phyloP scores from a whole-genome alignment of 345 rosid genomes.

The Camelina sativa region DNA sequence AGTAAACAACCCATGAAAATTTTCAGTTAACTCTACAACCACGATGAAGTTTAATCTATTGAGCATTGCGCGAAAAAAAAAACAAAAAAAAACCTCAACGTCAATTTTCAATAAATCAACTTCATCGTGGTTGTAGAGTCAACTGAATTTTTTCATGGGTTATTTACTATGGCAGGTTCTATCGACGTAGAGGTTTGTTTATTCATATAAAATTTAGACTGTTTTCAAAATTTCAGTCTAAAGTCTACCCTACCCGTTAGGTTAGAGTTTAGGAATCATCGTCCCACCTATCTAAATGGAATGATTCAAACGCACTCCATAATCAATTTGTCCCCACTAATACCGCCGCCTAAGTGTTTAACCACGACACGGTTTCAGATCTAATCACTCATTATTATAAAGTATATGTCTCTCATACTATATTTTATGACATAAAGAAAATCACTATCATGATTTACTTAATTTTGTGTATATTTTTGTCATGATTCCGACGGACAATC shows the following conservation, averaged over 20 bases:
- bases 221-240: not conserved
- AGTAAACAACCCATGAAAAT: not conserved
- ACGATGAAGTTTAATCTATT: no score
- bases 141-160: no score
- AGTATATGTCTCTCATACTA: not conserved
- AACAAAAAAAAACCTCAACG: no score
- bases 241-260: not conserved
- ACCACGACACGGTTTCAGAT: conserved; percentile 31
- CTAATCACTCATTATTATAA: conserved; percentile 21
- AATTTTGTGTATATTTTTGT: conserved; percentile 10
- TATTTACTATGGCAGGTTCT: no score
- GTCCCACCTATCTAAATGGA: conserved; percentile 16
- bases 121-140: no score
- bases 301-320: conserved; percentile 21
- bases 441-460: conserved; percentile 23
- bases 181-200: no score
- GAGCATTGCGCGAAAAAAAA: no score
- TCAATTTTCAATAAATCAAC: no score
- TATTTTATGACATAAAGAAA: conserved; percentile 30
- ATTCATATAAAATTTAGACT: not conserved
- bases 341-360: conserved; percentile 40
- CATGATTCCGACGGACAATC: conserved; percentile 35
- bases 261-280: conserved; percentile 7
- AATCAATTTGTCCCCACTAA: conserved; percentile 35
- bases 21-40: no score